phyloP scores from a whole-genome alignment of 768 basidiomycete genomes.

The Amanita muscaria region DNA sequence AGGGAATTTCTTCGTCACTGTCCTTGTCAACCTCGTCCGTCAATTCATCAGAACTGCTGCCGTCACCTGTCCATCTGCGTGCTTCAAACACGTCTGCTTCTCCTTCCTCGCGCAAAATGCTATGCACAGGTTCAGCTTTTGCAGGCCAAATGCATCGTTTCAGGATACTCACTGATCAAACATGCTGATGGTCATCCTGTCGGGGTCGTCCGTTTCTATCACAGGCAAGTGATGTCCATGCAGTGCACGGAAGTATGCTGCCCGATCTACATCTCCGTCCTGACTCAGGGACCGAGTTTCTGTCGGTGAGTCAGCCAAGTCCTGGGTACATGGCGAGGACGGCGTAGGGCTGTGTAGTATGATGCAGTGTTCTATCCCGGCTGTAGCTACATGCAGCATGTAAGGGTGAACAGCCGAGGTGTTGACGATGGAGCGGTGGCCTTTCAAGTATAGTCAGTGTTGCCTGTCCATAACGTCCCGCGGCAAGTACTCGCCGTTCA shows the following conservation, averaged over 20 bases:
- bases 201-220: constrained; percentile 20
- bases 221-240: constrained; percentile 21
- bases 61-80: constrained; percentile 29
- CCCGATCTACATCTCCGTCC: constrained; percentile 24
- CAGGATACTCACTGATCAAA: constrained; percentile 58
- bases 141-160: not conserved
- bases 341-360: constrained; percentile 60
- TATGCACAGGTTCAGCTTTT: constrained; percentile 16
- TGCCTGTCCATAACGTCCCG: not conserved
- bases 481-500: constrained; percentile 39
- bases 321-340: constrained; percentile 40
- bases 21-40: constrained; percentile 17
- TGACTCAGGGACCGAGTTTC: constrained; percentile 38
- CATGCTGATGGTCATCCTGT: constrained; percentile 46
- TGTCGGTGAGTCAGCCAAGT: constrained; percentile 37
- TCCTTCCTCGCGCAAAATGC: constrained; percentile 54
- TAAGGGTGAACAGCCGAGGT: constrained; percentile 64
- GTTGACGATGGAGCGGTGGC: constrained; percentile 75
- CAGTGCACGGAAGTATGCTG: constrained; percentile 29
- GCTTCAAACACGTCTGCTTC: constrained; percentile 43
- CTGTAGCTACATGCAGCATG: constrained; percentile 54
- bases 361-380: constrained; percentile 67
- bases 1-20: constrained; percentile 7
- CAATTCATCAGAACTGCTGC: constrained; percentile 21
- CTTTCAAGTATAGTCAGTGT: constrained; percentile 21